Evolutionary conservation across 1,139 yeast genomes (phyloP).

Genomic region (Nakaseomyces glabratus): DNA sequence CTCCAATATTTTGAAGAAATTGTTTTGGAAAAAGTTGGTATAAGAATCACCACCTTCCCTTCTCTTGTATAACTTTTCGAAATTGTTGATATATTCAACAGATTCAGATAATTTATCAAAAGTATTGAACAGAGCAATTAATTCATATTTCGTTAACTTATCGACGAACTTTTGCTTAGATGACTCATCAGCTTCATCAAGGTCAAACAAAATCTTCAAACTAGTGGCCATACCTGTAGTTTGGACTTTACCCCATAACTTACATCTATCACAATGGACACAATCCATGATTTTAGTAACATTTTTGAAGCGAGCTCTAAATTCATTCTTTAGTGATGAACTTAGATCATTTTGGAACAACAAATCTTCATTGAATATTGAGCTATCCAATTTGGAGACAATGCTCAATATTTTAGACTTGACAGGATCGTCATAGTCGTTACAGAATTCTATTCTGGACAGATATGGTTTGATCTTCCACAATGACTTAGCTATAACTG

Average conservation of each 20-base stretch:
- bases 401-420: conserved; percentile 36
- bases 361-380: conserved; percentile 46
- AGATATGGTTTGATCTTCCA: conserved; percentile 49
- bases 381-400: conserved; percentile 39
- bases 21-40: conserved; percentile 25
- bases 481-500: conserved; percentile 73
- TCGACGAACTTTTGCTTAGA: conserved; percentile 37
- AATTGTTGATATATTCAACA: conserved; percentile 61
- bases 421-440: conserved; percentile 42
- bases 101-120: conserved; percentile 87
- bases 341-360: conserved; percentile 44
- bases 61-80: conserved; percentile 47
- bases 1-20: conserved; percentile 26
- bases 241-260: conserved; percentile 96
- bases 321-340: conserved; percentile 53
- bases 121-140: conserved; percentile 84
- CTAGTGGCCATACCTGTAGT: conserved; percentile 97
- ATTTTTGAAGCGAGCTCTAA: conserved; percentile 74
- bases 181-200: conserved; percentile 36
- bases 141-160: conserved; percentile 68
- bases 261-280: conserved; percentile 95
- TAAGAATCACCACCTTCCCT: conserved; percentile 18
- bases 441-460: conserved; percentile 42
- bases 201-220: conserved; percentile 77
- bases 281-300: conserved; percentile 94